Percentiles rank a stretch among this genome's conserved stretches.
These are phyloP conservation scores for Alternaria tenuissima DNA, from an alignment of 2,329 filamentous ascomycete genomes.

Conservation along the genomic window DNA sequence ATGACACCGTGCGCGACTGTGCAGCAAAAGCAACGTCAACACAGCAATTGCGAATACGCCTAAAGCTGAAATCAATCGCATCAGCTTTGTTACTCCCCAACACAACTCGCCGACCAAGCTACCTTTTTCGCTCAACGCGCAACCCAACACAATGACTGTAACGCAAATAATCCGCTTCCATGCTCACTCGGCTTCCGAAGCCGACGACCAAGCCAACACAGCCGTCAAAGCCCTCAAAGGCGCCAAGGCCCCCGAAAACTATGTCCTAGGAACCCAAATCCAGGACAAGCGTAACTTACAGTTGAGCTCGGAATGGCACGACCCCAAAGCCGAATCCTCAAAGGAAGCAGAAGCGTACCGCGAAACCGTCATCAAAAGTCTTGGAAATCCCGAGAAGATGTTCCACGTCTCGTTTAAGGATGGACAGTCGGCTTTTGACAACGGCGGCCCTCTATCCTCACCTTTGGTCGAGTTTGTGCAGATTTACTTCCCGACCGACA, in stretches of 20 bases:
- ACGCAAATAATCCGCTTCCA: slow-evolving; percentile 11
- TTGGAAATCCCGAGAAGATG: slow-evolving; percentile 4
- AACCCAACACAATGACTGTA: slow-evolving; percentile 1
- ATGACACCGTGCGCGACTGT: background rate
- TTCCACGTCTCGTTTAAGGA: background rate
- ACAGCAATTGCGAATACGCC: background rate
- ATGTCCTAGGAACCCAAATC: slow-evolving; percentile 3
- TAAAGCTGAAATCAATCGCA: background rate
- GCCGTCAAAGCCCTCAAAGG: slow-evolving; percentile 10
- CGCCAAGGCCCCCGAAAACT: slow-evolving; percentile 10
- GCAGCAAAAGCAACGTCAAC: background rate
- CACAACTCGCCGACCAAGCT: background rate
- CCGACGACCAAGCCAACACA: background rate
- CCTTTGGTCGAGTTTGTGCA: slow-evolving; percentile 14
- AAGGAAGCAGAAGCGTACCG: background rate
- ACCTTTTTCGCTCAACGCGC: background rate
- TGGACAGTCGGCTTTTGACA: background rate
- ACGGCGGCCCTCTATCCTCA: background rate
- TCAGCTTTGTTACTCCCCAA: background rate
- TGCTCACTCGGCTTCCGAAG: background rate
- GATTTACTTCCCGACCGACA: background rate
- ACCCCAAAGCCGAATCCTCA: background rate
- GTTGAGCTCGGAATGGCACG: slow-evolving; percentile 12
- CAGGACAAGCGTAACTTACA: slow-evolving; percentile 3
- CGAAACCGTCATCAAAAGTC: background rate